phyloP scores from a whole-genome alignment of 495 filamentous ascomycete genomes.

The Penicillium bialowiezense region DNA sequence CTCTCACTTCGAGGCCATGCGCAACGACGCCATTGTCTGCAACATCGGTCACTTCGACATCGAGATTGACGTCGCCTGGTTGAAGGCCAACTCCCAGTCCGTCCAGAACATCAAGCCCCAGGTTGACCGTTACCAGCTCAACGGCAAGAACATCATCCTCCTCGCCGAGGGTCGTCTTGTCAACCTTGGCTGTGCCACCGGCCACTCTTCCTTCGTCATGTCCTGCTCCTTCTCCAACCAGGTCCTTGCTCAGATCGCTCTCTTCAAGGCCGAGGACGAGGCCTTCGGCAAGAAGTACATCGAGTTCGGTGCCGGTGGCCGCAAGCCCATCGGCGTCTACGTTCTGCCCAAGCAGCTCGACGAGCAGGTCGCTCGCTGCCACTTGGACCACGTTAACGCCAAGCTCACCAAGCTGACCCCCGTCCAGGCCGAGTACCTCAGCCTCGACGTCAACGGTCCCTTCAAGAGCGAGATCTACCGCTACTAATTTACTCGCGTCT shows the following conservation, averaged over 20 bases:
- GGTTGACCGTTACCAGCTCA: constrained; percentile 97
- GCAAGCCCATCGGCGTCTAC: constrained; percentile 90
- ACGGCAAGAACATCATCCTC: constrained; percentile 94
- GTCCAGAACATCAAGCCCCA: constrained; percentile 99
- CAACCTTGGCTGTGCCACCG: constrained; percentile 97
- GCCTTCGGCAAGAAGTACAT: constrained; percentile 89
- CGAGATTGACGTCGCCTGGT: constrained; percentile 99
- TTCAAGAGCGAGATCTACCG: constrained; percentile 84
- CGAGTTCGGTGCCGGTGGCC: constrained; percentile 89
- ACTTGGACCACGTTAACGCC: constrained; percentile 91
- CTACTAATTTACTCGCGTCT: constrained; percentile 49
- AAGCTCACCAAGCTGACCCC: constrained; percentile 81
- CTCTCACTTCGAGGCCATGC: constrained; percentile 94
- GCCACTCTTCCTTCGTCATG: constrained; percentile 99
- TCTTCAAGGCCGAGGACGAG: constrained; percentile 88
- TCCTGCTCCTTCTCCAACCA: constrained; percentile 99
- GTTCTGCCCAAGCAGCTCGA: constrained; percentile 98
- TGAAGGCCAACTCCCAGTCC: constrained; percentile 91
- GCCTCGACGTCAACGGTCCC: constrained; percentile 77
- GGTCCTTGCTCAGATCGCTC: constrained; percentile 97
- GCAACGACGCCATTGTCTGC: constrained; percentile 98
- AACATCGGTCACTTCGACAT: constrained; percentile 99
- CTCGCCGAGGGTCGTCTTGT: constrained; percentile 97
- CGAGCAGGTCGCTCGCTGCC: constrained; percentile 93
- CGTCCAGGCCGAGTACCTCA: constrained; percentile 92